Evolutionary conservation across 2,329 filamentous ascomycete genomes (phyloP).

Genomic region (Pseudogymnoascus sp.): DNA sequence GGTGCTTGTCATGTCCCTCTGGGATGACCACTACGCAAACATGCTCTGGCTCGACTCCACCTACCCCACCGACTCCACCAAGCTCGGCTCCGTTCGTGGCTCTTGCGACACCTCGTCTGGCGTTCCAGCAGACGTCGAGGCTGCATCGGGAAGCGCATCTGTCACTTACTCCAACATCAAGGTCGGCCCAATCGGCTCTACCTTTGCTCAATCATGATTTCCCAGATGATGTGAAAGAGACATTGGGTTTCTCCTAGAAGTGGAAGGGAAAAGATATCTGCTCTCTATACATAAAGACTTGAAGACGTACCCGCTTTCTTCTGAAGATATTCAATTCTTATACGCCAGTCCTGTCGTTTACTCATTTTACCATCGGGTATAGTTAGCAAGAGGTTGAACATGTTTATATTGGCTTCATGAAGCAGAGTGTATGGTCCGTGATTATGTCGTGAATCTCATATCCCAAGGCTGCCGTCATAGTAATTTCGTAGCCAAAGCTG

Average conservation of each 20-base stretch:
- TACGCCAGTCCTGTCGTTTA: background rate
- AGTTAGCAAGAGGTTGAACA: background rate
- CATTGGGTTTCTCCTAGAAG: background rate
- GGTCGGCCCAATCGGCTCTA: conserved; percentile 28
- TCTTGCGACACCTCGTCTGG: conserved; percentile 48
- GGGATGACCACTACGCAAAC: conserved; percentile 50
- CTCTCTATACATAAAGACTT: background rate
- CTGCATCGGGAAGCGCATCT: conserved; percentile 36
- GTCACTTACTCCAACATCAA: conserved; percentile 34
- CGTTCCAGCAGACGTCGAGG: conserved; percentile 43
- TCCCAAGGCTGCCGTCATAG: background rate
- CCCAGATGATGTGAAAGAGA: background rate
- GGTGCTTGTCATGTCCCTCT: conserved; percentile 57
- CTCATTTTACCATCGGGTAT: conserved; percentile 6
- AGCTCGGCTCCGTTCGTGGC: conserved; percentile 46
- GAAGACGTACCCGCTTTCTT: background rate
- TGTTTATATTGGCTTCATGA: conserved; percentile 1
- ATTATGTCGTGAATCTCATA: background rate
- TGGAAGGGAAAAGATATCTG: background rate
- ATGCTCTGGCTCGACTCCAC: conserved; percentile 71
- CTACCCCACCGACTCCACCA: conserved; percentile 46
- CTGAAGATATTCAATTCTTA: conserved; percentile 4
- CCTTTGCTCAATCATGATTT: conserved; percentile 16
- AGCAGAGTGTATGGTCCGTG: background rate
- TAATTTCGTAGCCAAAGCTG: background rate